Conservation (phyloP, 257 asterid genomes). For the Solanum tacnaense region DNA sequence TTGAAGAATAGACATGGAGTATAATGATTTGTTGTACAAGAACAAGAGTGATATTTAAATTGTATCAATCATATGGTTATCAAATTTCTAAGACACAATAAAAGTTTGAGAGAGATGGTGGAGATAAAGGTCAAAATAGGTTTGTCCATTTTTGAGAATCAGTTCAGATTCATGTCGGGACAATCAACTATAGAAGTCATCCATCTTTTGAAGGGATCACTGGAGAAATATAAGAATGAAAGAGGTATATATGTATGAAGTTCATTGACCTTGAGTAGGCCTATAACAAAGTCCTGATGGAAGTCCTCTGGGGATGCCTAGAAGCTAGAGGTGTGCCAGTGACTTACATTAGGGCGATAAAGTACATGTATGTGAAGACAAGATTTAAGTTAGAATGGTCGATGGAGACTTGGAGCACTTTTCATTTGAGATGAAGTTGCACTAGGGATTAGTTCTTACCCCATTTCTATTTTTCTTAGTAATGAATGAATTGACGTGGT, state of each 20-base stretch:
- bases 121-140: not conserved
- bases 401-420: not conserved
- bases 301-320: not conserved
- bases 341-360: not conserved
- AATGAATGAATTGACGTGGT: too few relatives aligned
- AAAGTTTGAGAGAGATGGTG: not conserved
- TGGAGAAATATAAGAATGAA: not conserved
- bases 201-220: not conserved
- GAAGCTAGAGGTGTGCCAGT: not conserved
- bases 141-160: not conserved
- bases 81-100: not conserved
- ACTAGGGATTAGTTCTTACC: not conserved
- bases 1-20: not conserved
- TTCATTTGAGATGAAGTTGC: not conserved
- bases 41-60: too few relatives aligned
- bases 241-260: not conserved
- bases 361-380: not conserved
- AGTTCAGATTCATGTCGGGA: not conserved
- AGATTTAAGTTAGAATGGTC: too few relatives aligned
- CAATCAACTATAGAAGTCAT: not conserved
- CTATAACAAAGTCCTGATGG: not conserved
- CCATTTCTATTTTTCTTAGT: not conserved
- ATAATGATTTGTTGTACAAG: not conserved
- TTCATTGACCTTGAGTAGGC: not conserved
- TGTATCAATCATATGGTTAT: too few relatives aligned